Evolutionary conservation across 2,329 filamentous ascomycete species (phyloP).

Genomic region (Penicillium italicum): DNA sequence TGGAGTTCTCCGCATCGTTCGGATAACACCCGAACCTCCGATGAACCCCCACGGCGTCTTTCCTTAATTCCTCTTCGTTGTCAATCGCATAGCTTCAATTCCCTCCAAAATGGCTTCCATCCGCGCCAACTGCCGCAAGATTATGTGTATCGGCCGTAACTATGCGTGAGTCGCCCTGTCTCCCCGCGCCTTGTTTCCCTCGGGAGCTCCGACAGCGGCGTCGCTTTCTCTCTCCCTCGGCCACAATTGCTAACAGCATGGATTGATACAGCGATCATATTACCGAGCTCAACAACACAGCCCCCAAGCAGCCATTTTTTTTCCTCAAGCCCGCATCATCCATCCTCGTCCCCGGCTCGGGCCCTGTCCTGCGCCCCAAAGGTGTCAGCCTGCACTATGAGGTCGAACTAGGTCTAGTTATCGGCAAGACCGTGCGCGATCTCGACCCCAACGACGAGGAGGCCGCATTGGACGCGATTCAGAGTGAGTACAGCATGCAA

Average conservation of each 20-base stretch:
- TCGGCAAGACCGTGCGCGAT: slow-evolving; percentile 76
- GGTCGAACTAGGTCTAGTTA: slow-evolving; percentile 85
- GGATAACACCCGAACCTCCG: slow-evolving; percentile 17
- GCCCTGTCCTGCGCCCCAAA: slow-evolving; percentile 74
- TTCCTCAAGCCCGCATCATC: slow-evolving; percentile 93
- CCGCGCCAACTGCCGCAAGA: slow-evolving; percentile 60
- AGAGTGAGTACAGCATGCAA: slow-evolving; percentile 51
- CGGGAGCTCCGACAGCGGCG: background rate
- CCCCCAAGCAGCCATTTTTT: slow-evolving; percentile 96
- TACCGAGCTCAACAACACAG: slow-evolving; percentile 79
- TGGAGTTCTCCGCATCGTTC: slow-evolving; percentile 27
- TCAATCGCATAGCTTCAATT: slow-evolving; percentile 19
- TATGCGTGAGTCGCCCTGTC: slow-evolving; percentile 69
- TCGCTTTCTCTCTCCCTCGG: background rate
- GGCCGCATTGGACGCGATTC: slow-evolving; percentile 76
- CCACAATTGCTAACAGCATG: slow-evolving; percentile 1
- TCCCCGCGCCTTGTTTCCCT: background rate
- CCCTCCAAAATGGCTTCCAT: slow-evolving; percentile 45
- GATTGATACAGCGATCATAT: slow-evolving; percentile 71
- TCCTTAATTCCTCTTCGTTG: background rate
- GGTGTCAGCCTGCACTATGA: slow-evolving; percentile 91
- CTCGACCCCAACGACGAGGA: slow-evolving; percentile 69
- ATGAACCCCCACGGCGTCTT: background rate
- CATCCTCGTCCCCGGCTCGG: slow-evolving; percentile 73
- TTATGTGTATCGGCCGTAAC: slow-evolving; percentile 92